Evolutionary conservation across 2,329 filamentous ascomycete species (phyloP).

Genomic region (Truncatella angustata): DNA sequence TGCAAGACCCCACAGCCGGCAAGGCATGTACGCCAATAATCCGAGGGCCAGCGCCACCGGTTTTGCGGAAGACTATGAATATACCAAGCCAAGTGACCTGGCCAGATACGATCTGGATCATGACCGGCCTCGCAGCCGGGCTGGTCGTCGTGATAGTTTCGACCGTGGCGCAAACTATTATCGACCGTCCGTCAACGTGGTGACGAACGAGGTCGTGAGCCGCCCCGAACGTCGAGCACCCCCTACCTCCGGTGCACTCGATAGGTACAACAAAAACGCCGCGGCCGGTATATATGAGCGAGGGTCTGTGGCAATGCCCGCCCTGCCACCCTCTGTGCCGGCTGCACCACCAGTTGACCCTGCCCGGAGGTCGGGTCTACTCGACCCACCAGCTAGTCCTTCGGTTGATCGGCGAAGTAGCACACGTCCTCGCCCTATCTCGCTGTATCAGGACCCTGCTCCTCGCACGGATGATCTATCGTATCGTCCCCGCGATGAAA

Average conservation of each 20-base stretch:
- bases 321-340: slow-evolving; percentile 35
- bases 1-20: slow-evolving; percentile 42
- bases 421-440: slow-evolving; percentile 45
- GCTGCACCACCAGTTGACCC: slow-evolving; percentile 35
- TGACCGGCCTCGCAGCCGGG: slow-evolving; percentile 36
- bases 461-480: slow-evolving; percentile 45
- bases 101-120: slow-evolving; percentile 61
- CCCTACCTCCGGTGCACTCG: slow-evolving; percentile 67
- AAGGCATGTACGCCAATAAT: slow-evolving; percentile 42
- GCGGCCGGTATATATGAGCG: slow-evolving; percentile 43
- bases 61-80: slow-evolving; percentile 61
- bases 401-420: slow-evolving; percentile 27
- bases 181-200: slow-evolving; percentile 50
- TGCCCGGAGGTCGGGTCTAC: slow-evolving; percentile 27
- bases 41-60: slow-evolving; percentile 45
- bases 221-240: slow-evolving; percentile 56
- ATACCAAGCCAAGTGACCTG: slow-evolving; percentile 62
- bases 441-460: slow-evolving; percentile 51
- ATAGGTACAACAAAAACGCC: slow-evolving; percentile 58
- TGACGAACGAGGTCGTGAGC: slow-evolving; percentile 42
- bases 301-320: slow-evolving; percentile 43
- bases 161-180: slow-evolving; percentile 49
- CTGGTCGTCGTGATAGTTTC: slow-evolving; percentile 51
- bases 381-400: slow-evolving; percentile 34
- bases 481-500: slow-evolving; percentile 47